Conservation (phyloP, 805 yeast species). For the Torulaspora indica region DNA sequence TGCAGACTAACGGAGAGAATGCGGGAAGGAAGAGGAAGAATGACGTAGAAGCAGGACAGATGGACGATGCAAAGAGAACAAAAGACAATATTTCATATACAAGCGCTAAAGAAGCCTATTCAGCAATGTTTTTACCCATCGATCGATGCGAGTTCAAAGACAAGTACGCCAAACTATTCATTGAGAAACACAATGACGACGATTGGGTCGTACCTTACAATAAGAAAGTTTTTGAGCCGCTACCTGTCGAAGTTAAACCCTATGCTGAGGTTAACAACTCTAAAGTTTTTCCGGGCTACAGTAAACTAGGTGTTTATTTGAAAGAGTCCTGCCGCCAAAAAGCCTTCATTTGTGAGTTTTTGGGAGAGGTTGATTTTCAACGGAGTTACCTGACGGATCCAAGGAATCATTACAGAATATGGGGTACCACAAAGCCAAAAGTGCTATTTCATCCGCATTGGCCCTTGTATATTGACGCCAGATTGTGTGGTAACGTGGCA, state of each 20-base stretch:
- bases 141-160: slow-evolving; percentile 42
- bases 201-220: slow-evolving; percentile 32
- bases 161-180: slow-evolving; percentile 42
- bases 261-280: slow-evolving; percentile 53
- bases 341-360: slow-evolving; percentile 52
- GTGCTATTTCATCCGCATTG: slow-evolving; percentile 54
- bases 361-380: slow-evolving; percentile 70
- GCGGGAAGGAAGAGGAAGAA: slow-evolving; percentile 24
- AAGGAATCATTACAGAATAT: slow-evolving; percentile 68
- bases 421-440: slow-evolving; percentile 64
- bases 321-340: slow-evolving; percentile 41
- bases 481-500: slow-evolving; percentile 77
- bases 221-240: slow-evolving; percentile 18
- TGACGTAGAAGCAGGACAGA: slow-evolving; percentile 21
- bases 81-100: slow-evolving; percentile 33
- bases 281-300: slow-evolving; percentile 67
- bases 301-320: slow-evolving; percentile 59
- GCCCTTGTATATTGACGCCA: slow-evolving; percentile 70
- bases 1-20: slow-evolving; percentile 5
- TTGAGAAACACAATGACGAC: slow-evolving; percentile 48
- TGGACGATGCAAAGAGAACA: slow-evolving; percentile 9
- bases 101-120: slow-evolving; percentile 37
- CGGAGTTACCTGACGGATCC: slow-evolving; percentile 58
- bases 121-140: slow-evolving; percentile 34
- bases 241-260: slow-evolving; percentile 45